phyloP scores from a whole-genome alignment of 495 filamentous ascomycete genomes.

The Neurospora sp. region DNA sequence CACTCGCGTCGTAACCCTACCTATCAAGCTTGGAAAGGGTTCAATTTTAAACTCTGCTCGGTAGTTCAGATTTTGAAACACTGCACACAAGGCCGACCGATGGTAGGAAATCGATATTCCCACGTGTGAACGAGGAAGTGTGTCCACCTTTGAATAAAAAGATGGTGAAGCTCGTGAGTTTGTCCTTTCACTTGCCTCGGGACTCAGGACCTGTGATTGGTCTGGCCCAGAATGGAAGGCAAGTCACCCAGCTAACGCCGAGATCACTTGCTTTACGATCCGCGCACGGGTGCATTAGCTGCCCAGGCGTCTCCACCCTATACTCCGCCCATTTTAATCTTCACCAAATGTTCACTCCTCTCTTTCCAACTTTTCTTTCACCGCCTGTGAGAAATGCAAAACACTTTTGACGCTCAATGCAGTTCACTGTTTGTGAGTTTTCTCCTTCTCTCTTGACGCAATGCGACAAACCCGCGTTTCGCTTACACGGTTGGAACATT shows the following conservation, averaged over 20 bases:
- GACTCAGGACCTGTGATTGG: not conserved
- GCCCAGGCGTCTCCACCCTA: not conserved
- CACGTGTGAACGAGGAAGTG: not conserved
- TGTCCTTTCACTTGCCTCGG: not conserved
- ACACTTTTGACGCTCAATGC: not conserved
- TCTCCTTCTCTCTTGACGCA: not conserved
- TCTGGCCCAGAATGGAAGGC: not conserved
- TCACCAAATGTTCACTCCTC: not conserved
- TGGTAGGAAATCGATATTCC: not conserved
- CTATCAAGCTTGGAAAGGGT: not conserved
- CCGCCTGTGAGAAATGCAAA: not conserved
- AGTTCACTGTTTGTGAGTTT: not conserved
- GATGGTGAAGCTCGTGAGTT: not conserved
- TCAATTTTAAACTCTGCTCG: not conserved
- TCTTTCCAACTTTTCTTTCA: not conserved
- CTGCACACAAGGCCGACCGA: not conserved
- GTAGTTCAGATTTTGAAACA: not conserved
- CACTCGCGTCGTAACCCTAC: not conserved
- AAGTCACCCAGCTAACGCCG: not conserved
- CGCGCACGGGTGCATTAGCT: not conserved
- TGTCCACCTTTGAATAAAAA: not conserved
- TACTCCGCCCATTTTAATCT: not conserved
- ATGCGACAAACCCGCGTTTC: not conserved
- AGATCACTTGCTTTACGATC: not conserved
- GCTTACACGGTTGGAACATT: not conserved